A percentile compares a stretch with the other conserved stretches of the same genome.
Conservation (phyloP, 208 protist species). For the Leishmania turanica region DNA sequence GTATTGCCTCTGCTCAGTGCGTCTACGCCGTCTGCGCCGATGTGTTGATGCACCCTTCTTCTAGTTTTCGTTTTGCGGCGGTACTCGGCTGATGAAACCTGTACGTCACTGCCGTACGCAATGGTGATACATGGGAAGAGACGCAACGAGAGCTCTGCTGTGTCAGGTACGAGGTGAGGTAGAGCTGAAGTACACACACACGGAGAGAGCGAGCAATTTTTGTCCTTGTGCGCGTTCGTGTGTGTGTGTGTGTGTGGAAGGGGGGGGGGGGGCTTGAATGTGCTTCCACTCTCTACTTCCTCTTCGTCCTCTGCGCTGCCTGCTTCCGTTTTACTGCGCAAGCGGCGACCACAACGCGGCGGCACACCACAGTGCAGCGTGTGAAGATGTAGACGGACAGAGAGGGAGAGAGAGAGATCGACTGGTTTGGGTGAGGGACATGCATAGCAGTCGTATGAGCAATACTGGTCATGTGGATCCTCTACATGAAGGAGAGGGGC, state of each 20-base stretch:
- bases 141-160: background rate
- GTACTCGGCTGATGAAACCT: background rate
- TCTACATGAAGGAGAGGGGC: background rate
- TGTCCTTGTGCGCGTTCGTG: background rate
- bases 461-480: background rate
- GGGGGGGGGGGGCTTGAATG: background rate
- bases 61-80: background rate
- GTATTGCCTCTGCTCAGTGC: background rate
- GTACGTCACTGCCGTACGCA: background rate
- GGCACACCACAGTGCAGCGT: background rate
- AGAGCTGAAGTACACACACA: background rate
- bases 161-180: background rate
- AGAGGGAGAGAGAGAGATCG: background rate
- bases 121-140: background rate
- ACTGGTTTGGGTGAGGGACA: background rate
- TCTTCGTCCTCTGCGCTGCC: background rate
- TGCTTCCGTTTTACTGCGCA: background rate
- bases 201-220: background rate
- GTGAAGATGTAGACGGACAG: background rate
- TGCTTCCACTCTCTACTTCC: background rate
- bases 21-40: background rate
- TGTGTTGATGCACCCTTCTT: background rate
- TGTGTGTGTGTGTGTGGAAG: background rate
- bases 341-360: background rate
- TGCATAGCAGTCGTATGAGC: background rate